Evolutionary conservation across 495 filamentous ascomycete genomes (phyloP).

Genomic region (Sabuloglossum arenarium): DNA sequence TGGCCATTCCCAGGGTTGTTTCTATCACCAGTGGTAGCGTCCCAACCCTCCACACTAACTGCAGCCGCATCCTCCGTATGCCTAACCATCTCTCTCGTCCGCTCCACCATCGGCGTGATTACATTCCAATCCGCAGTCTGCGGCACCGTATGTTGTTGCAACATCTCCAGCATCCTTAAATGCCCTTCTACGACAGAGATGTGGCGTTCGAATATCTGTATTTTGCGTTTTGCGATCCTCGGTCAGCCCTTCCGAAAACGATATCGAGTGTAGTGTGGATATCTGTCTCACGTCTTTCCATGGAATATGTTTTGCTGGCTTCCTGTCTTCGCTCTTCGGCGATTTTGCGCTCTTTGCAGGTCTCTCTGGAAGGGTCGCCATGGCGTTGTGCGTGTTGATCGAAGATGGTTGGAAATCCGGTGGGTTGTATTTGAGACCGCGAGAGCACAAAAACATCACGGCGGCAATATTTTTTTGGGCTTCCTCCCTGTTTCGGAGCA

Average conservation of each 20-base stretch:
- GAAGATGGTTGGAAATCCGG: no score
- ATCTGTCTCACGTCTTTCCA: neutral
- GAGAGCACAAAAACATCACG: no score
- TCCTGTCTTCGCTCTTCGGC: neutral
- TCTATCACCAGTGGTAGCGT: neutral
- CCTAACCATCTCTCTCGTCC: conserved; percentile 12
- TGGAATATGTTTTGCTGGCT: neutral
- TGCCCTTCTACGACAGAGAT: conserved; percentile 17
- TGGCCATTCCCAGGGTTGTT: neutral
- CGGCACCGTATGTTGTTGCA: conserved; percentile 13
- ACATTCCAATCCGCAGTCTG: conserved; percentile 10
- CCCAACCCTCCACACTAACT: neutral
- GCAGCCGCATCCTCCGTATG: conserved; percentile 9
- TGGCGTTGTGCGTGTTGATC: neutral
- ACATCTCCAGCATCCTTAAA: conserved; percentile 17
- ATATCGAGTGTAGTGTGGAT: neutral
- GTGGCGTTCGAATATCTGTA: conserved; percentile 16
- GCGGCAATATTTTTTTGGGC: no score
- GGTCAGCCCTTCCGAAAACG: neutral
- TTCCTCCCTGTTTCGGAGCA: no score
- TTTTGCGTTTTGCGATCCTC: neutral
- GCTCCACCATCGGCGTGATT: conserved; percentile 11
- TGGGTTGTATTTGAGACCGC: no score
- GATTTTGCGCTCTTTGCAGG: neutral
- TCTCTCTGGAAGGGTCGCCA: neutral